Percentiles rank a stretch among this genome's conserved stretches.
Evolutionary conservation across 768 basidiomycete species (phyloP).

Genomic region (Daedaleopsis sinensis): DNA sequence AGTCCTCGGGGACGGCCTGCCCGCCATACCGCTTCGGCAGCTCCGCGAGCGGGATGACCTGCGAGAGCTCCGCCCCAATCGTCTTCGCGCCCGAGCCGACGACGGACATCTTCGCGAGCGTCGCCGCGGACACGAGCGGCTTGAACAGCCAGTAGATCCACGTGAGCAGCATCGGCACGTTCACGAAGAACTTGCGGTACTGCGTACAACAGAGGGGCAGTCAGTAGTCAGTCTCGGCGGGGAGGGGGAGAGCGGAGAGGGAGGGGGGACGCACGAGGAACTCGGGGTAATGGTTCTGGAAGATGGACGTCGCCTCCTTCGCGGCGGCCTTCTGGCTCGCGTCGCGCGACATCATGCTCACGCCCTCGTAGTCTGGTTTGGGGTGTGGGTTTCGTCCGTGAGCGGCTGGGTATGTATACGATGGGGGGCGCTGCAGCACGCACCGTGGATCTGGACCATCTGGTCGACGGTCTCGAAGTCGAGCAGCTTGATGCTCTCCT

Average conservation of each 20-base stretch:
- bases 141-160: conserved; percentile 90
- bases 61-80: conserved; percentile 62
- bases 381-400: too few species aligned
- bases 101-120: conserved; percentile 81
- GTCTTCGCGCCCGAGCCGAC: conserved; percentile 65
- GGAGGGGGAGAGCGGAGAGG: neutral
- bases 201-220: conserved; percentile 32
- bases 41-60: conserved; percentile 55
- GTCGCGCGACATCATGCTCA: conserved; percentile 58
- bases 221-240: neutral
- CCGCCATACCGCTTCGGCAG: conserved; percentile 78
- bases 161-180: conserved; percentile 72
- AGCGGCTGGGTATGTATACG: too few species aligned
- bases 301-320: conserved; percentile 71
- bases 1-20: conserved; percentile 47
- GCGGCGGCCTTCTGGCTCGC: conserved; percentile 81
- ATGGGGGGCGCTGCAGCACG: conserved; percentile 26
- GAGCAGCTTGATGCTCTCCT: conserved; percentile 59
- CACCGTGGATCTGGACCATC: conserved; percentile 74
- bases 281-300: conserved; percentile 79
- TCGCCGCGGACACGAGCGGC: conserved; percentile 67
- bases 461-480: conserved; percentile 78
- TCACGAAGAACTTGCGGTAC: conserved; percentile 81
- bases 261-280: conserved; percentile 53
- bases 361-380: conserved; percentile 72